A percentile compares a stretch with the other conserved stretches of the same genome.
Evolutionary conservation across 768 basidiomycete genomes (phyloP).

Genomic region (Amyloporia xantha): DNA sequence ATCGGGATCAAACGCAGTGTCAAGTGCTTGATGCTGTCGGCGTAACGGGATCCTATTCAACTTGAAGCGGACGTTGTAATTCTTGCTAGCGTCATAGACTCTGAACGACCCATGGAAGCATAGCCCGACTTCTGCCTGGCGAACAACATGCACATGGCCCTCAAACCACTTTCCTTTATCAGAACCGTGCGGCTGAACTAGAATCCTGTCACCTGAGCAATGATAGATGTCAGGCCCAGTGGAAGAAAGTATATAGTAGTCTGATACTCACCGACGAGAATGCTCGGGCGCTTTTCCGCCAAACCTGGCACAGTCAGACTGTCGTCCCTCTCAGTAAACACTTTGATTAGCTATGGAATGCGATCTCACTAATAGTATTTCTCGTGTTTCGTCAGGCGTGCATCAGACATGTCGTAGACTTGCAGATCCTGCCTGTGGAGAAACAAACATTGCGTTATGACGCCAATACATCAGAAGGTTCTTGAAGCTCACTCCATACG

Average conservation of each 20-base stretch:
- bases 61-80: slow-evolving; percentile 45
- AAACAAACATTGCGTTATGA: not conserved
- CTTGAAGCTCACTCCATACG: slow-evolving; percentile 24
- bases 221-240: slow-evolving; percentile 12
- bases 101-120: slow-evolving; percentile 41
- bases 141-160: slow-evolving; percentile 51
- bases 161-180: slow-evolving; percentile 44
- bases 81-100: slow-evolving; percentile 27
- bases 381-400: slow-evolving; percentile 4
- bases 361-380: slow-evolving; percentile 8
- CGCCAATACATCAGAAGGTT: slow-evolving; percentile 9
- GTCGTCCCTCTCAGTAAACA: not conserved
- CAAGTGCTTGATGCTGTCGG: slow-evolving; percentile 55
- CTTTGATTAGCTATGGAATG: not conserved
- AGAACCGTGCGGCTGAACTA: slow-evolving; percentile 35
- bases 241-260: not conserved
- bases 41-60: slow-evolving; percentile 49
- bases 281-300: slow-evolving; percentile 14
- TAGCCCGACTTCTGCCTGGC: slow-evolving; percentile 43
- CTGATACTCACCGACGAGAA: not conserved
- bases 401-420: slow-evolving; percentile 14
- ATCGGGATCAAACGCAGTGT: slow-evolving; percentile 35
- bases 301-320: slow-evolving; percentile 13
- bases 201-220: slow-evolving; percentile 39
- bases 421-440: slow-evolving; percentile 29